Evolutionary conservation across 345 rosid genomes (phyloP), one percentile per base, ranked within the genome.

Genomic region (Hevea brasiliensis): DNA sequence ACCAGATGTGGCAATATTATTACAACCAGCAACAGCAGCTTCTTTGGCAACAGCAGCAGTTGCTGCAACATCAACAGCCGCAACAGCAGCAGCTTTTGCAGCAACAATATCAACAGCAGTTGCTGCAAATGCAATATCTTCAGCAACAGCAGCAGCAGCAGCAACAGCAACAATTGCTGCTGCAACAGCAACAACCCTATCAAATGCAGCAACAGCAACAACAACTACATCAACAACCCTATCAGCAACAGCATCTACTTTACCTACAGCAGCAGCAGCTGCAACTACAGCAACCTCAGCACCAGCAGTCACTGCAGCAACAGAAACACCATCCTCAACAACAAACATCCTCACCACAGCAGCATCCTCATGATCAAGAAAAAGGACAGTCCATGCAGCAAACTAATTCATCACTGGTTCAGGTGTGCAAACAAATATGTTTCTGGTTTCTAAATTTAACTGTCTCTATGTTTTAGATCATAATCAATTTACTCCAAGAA

Each of bases 1-100:
- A 85, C 76, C 91, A 90, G 66, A 85, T 83, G 89, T 91, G 91
- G 92, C 98, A 91, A 72, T 84, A 90, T 51, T 93, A 89, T 79
- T 89, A 85, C 80, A 85, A 85, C 79, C 85, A 86, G 76, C 87
- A 89, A 65, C 90, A 84, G 75, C 88, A 87, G 56, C 80, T 73
- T 65, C 78, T 73, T 71, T 73, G 64, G 58, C 89, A 84, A 44
- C 83, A 83, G 79, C 91, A 83, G 59, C 85, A 72, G 65, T 71
- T 41, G 20, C 77, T 74, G 44, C 79, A 72, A 58, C 87, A 85
- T 29, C 73, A 71, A 37, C 82, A 74, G 27, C 79, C 61, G n/a
- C 75, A 42, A 11, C 59, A 76, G n/a, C 84, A 78, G 61, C 86
- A 81, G 42, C 67, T 47, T 9, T 67, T 14, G 40, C 76, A 67